A percentile compares a stretch with the other conserved stretches of the same genome.
Evolutionary conservation across 2,329 filamentous ascomycete species (phyloP).

Genomic region (Aspergillus neotritici): DNA sequence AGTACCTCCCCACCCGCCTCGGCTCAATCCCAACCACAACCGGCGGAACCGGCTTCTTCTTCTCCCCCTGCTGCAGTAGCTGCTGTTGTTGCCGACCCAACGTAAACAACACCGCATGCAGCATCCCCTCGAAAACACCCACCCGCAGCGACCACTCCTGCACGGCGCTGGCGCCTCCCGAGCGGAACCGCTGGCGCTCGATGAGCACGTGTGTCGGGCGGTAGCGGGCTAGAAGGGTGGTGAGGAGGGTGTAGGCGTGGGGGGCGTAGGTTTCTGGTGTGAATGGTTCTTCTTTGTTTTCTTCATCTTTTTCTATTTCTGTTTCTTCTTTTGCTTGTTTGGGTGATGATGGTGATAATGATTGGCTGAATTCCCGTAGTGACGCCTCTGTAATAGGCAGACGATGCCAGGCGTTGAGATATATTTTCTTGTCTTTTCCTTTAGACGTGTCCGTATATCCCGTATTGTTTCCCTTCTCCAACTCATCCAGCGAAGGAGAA

Average conservation of each 20-base stretch:
- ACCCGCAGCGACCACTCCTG: conserved; percentile 79
- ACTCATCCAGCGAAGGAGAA: background rate
- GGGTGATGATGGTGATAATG: background rate
- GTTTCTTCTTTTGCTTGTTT: background rate
- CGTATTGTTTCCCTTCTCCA: background rate
- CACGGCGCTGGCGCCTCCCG: conserved; percentile 58
- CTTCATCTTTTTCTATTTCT: conserved; percentile 6
- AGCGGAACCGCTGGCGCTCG: conserved; percentile 60
- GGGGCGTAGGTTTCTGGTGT: conserved; percentile 50
- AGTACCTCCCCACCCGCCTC: conserved; percentile 22
- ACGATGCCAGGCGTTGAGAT: conserved; percentile 40
- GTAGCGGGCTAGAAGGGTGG: conserved; percentile 44
- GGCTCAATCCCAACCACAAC: conserved; percentile 14
- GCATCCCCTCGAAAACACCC: conserved; percentile 75
- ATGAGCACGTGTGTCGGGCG: conserved; percentile 66
- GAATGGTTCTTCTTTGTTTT: conserved; percentile 33
- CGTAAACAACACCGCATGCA: conserved; percentile 64
- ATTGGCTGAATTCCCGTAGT: conserved; percentile 1
- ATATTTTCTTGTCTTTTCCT: background rate
- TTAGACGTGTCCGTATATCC: background rate
- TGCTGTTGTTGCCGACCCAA: conserved; percentile 36
- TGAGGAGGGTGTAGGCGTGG: conserved; percentile 53
- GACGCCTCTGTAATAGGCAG: conserved; percentile 29
- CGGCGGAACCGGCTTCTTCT: background rate
- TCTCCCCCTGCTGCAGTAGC: conserved; percentile 14